These are phyloP conservation scores for Nyssa sinensis DNA, from an alignment of 148 eudicot species.

Conservation along the genomic window DNA sequence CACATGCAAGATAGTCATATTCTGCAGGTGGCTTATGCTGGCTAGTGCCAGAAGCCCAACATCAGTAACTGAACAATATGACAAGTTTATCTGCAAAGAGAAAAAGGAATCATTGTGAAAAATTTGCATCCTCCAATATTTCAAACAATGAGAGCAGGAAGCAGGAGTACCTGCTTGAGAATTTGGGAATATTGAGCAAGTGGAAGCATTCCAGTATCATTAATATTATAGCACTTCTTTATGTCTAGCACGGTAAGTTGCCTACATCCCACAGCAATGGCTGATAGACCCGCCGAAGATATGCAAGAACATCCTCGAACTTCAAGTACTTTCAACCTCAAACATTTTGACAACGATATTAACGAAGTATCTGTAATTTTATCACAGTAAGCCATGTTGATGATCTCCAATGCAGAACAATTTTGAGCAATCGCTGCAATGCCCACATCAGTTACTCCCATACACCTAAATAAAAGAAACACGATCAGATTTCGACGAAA, in stretches of 20 bases:
- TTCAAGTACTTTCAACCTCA: constrained; percentile 68
- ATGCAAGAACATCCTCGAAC: constrained; percentile 81
- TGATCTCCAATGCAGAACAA: constrained; percentile 67
- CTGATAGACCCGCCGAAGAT: constrained; percentile 72
- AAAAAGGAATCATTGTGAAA: constrained; percentile 3
- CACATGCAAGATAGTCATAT: constrained; percentile 67
- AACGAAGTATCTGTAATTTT: constrained; percentile 63
- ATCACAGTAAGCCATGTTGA: constrained; percentile 70
- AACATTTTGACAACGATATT: constrained; percentile 71
- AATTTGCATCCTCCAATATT: too few species aligned
- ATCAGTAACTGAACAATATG: constrained; percentile 76
- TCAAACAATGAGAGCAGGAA: neutral
- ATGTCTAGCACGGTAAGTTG: constrained; percentile 75
- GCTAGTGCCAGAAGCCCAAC: constrained; percentile 78
- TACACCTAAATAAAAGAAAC: constrained; percentile 54
- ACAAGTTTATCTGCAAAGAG: constrained; percentile 67
- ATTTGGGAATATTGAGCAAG: constrained; percentile 83
- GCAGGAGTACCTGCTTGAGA: constrained; percentile 63
- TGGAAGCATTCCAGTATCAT: constrained; percentile 80
- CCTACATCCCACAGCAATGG: constrained; percentile 86
- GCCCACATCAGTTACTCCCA: constrained; percentile 73
- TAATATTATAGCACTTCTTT: constrained; percentile 74
- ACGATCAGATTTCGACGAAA: too few species aligned
- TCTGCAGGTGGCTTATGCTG: constrained; percentile 76
- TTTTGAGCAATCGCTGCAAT: constrained; percentile 67